Evolutionary conservation across 164 flowering plant genomes (phyloP), one percentile per base, ranked within the genome.

Genomic region (Vitis riparia): DNA sequence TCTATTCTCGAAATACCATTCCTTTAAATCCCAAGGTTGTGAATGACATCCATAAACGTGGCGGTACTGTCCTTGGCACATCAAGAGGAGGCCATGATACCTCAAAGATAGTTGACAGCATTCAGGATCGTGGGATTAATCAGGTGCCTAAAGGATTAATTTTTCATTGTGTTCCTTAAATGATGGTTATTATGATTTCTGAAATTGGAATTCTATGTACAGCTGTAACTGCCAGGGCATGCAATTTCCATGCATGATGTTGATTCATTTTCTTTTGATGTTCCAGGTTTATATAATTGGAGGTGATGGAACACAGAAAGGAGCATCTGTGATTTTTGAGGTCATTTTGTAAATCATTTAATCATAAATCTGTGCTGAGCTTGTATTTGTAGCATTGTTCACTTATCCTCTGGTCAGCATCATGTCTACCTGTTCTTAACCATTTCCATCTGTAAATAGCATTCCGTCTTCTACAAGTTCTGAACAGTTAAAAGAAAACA

Each of bases 251-350:
- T 23, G 29, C 5, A 2, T 11, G 19, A 8, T 37, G 14, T 8
- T 67, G 50, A 23, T 56, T 29, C 44, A 37, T 37, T 63, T 11
- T 23, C 57, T 59, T 50, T 50, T 49, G 5, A 13, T 62, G 52
- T 2, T 59, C 17, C 79, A 91, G 97, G 97, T 92, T 55, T 92
- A 87, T 66, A 86, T 91, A 66, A 82, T 91, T 76, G 97, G 94
- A 63, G 97, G 97, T 17, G 97, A 92, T 83, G 97, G 97, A 68
- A 90, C 97, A 66, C 95, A 85, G 66, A 90, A 80, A 75, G 97
- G 97, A 70, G 95, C 95, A 47, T 75, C 95, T 65, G 93, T 75
- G 14, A 90, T 92, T 47, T 90, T 65, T 78, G 85, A 90, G 93
- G 95, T 90, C 79, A 69, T 55, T 63, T 62, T 30, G 5, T 6